These are phyloP conservation scores for Acanthamoeba royreba DNA, from an alignment of 208 protist genomes.

Conservation along the genomic window DNA sequence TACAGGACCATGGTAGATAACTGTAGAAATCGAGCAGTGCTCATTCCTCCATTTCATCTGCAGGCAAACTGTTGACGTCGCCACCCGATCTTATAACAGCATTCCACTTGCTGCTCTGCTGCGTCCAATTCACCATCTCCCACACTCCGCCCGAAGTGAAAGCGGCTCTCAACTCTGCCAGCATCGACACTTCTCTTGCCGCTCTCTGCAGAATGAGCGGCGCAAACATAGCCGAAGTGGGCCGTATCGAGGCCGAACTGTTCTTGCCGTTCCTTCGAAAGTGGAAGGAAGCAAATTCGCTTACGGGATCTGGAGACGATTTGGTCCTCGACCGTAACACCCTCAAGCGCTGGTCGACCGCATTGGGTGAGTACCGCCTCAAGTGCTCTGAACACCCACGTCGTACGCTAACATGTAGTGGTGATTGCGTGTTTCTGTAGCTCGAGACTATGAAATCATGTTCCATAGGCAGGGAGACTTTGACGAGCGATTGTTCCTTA, in stretches of 20 bases:
- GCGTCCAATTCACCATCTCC: not conserved
- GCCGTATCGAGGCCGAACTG: not conserved
- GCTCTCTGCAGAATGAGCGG: not conserved
- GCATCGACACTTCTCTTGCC: not conserved
- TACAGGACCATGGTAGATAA: not conserved
- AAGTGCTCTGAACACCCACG: too few species aligned
- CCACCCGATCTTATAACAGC: not conserved
- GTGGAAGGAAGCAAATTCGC: not conserved
- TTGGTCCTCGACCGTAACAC: not conserved
- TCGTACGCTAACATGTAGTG: too few species aligned
- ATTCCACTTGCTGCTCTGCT: conserved; percentile 19
- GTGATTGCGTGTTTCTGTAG: not conserved
- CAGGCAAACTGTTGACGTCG: conserved; percentile 3
- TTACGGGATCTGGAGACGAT: not conserved
- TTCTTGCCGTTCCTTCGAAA: not conserved
- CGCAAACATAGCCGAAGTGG: not conserved
- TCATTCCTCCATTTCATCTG: not conserved
- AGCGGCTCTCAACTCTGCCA: not conserved
- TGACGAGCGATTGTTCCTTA: conserved; percentile 10
- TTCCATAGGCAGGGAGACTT: not conserved
- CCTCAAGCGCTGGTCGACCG: not conserved
- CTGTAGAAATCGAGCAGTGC: not conserved
- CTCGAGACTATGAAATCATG: conserved; percentile 36
- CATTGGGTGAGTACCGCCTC: not conserved
- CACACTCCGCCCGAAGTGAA: not conserved